Conservation (phyloP, 495 filamentous ascomycete species). For the Penicillium maclennaniae region DNA sequence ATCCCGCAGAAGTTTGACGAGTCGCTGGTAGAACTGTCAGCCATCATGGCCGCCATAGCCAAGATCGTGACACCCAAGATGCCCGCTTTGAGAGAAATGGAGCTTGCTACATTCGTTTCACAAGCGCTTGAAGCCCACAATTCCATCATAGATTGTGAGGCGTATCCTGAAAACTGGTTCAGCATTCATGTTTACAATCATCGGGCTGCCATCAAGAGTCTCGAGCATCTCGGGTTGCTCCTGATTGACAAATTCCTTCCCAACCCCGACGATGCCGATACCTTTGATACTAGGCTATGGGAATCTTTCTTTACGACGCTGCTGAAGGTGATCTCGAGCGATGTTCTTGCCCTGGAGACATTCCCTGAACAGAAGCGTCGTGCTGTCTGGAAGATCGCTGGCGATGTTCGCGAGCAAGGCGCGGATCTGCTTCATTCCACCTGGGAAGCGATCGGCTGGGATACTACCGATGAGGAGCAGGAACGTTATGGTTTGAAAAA, state of each 20-base stretch:
- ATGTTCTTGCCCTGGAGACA: slow-evolving; percentile 86
- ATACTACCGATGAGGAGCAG: slow-evolving; percentile 72
- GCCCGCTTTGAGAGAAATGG: slow-evolving; percentile 64
- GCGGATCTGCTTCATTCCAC: slow-evolving; percentile 76
- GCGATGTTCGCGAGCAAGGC: slow-evolving; percentile 89
- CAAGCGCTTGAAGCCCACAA: slow-evolving; percentile 73
- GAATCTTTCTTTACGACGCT: slow-evolving; percentile 86
- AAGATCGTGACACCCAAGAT: slow-evolving; percentile 53
- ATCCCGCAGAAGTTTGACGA: slow-evolving; percentile 73
- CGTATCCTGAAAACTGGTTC: slow-evolving; percentile 87
- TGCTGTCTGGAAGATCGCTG: slow-evolving; percentile 98
- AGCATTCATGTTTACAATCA: slow-evolving; percentile 95
- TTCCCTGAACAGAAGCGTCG: slow-evolving; percentile 95
- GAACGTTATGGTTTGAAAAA: slow-evolving; percentile 71
- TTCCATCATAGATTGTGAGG: slow-evolving; percentile 83
- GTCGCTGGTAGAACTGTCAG: slow-evolving; percentile 81
- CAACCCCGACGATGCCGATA: slow-evolving; percentile 84
- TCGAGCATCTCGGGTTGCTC: slow-evolving; percentile 79
- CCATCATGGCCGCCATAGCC: slow-evolving; percentile 76
- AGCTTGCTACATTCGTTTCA: slow-evolving; percentile 70
- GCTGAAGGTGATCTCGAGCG: slow-evolving; percentile 82
- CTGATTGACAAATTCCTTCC: slow-evolving; percentile 77
- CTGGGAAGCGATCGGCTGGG: slow-evolving; percentile 98
- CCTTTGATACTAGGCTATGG: slow-evolving; percentile 92
- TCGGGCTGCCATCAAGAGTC: slow-evolving; percentile 78